Evolutionary conservation across 2,329 filamentous ascomycete species (phyloP), one percentile per base, ranked within the genome.

Genomic region (Cordyceps cicadae): DNA sequence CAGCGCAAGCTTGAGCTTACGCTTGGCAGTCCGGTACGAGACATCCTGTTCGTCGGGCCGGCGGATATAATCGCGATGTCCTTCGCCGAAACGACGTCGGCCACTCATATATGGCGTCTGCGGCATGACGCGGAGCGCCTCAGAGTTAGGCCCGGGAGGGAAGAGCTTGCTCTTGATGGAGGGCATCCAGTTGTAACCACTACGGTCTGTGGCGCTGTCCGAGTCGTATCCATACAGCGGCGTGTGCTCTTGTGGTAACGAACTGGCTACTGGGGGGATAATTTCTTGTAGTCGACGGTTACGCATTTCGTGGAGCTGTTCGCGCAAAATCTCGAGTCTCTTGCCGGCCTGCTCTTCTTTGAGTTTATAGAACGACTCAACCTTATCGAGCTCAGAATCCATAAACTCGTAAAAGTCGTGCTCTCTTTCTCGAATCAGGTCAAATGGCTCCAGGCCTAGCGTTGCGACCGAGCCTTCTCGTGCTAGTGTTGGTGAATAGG

Each of bases 301-400:
- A 50, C 92, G 84, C 91, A 97, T 96, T 67, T 95, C 89, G 70
- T 96, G 92, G 37, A 99, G 80, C 71, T 99, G 94, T 56, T 92
- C 85, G 48, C 89, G 84, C 52, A 99, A 78, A 4, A 88, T 72
- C 0, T 78, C 76, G 26, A 97, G 76, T 2, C 92, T 84, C 59
- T 87, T 77, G 0, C 85, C 88, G 0, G 93, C 90, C 70, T 97
- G 90, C 32, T 89, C 82, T 70, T 99, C 94, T 70, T 97, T 97
- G 66, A 84, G 77, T 66, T 84, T 86, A 77, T 97, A 97, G 69
- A 99, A 99, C 0, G 79, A 75, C 70, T 99, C 92, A 12, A 99
- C 90, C 74, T 97, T 99, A n/a, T 87, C 81, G 15, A 99, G 78
- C 74, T 99, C 89, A 11, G 77, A 77, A 67, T 97, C 90, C 58